Percentiles rank a stretch among this genome's conserved stretches.
phyloP scores from a whole-genome alignment of 345 rosid species.

The Gossypium australe region DNA sequence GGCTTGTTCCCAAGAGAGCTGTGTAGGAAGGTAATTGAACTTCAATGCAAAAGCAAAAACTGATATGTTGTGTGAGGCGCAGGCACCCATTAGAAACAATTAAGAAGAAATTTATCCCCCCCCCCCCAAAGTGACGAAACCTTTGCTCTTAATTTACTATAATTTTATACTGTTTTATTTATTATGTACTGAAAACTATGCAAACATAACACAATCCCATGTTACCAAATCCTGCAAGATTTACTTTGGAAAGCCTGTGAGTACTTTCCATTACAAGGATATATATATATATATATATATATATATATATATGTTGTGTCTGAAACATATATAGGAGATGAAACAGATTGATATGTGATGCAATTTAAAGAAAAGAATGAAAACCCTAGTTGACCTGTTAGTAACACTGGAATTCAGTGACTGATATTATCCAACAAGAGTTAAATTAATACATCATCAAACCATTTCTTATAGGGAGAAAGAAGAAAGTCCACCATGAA shows the following conservation, averaged over 20 bases:
- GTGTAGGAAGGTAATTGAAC: conserved; percentile 11
- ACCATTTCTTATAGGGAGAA: conserved; percentile 15
- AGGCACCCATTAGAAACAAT: conserved; percentile 12
- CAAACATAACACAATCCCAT: conserved; percentile 12
- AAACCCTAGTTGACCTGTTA: conserved; percentile 18
- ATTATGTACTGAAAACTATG: conserved; percentile 32
- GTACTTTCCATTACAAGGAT: neutral
- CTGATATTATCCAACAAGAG: conserved; percentile 10
- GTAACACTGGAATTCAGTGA: conserved; percentile 10
- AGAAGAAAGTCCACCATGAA: conserved; percentile 22
- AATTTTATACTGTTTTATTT: conserved; percentile 12
- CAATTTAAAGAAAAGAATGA: neutral
- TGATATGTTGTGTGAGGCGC: neutral
- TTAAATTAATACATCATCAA: conserved; percentile 10
- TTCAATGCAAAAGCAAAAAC: conserved; percentile 14
- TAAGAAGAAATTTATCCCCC: neutral
- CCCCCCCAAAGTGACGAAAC: conserved; percentile 1
- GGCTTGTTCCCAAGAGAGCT: conserved; percentile 21
- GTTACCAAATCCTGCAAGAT: conserved; percentile 16
- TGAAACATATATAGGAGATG: neutral
- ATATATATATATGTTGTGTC: too few relatives aligned
- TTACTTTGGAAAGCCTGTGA: neutral
- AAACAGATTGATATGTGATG: neutral
- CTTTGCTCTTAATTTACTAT: conserved; percentile 2
- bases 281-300: too few relatives aligned